These are phyloP conservation scores for Pholiota conissans DNA, from an alignment of 768 basidiomycete species.

Conservation along the genomic window DNA sequence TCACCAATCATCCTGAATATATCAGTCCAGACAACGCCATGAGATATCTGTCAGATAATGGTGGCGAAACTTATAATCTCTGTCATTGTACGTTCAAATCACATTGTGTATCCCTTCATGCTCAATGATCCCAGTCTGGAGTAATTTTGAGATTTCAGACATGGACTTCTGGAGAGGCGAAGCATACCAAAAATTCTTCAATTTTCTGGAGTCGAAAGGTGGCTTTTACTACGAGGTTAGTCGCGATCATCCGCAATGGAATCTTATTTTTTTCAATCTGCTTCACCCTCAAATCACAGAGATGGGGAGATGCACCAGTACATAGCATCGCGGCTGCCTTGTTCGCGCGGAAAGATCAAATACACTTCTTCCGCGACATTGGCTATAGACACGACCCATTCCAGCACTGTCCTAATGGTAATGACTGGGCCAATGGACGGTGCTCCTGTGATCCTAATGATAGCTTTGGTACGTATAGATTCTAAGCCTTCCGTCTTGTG, in stretches of 20 bases:
- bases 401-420: slow-evolving; percentile 70
- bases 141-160: slow-evolving; percentile 90
- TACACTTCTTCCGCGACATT: slow-evolving; percentile 84
- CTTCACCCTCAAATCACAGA: slow-evolving; percentile 29
- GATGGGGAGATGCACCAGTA: slow-evolving; percentile 79
- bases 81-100: slow-evolving; percentile 55
- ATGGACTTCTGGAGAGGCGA: slow-evolving; percentile 88
- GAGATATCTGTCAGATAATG: slow-evolving; percentile 71
- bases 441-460: slow-evolving; percentile 75
- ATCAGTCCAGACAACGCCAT: slow-evolving; percentile 67
- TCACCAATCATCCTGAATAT: slow-evolving; percentile 58
- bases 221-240: slow-evolving; percentile 91
- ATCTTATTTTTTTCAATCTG: background rate
- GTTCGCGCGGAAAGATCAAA: slow-evolving; percentile 70
- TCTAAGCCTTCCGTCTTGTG: background rate
- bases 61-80: slow-evolving; percentile 64
- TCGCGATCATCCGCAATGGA: slow-evolving; percentile 2
- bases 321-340: slow-evolving; percentile 82
- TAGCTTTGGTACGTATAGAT: slow-evolving; percentile 61
- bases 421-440: slow-evolving; percentile 53
- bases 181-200: slow-evolving; percentile 83
- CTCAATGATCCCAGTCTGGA: slow-evolving; percentile 60
- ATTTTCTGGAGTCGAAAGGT: slow-evolving; percentile 76
- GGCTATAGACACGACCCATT: slow-evolving; percentile 83
- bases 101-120: background rate